Base-by-base conservation (phyloP, 78 protist species). In the Chrysochromulina parva region DNA sequence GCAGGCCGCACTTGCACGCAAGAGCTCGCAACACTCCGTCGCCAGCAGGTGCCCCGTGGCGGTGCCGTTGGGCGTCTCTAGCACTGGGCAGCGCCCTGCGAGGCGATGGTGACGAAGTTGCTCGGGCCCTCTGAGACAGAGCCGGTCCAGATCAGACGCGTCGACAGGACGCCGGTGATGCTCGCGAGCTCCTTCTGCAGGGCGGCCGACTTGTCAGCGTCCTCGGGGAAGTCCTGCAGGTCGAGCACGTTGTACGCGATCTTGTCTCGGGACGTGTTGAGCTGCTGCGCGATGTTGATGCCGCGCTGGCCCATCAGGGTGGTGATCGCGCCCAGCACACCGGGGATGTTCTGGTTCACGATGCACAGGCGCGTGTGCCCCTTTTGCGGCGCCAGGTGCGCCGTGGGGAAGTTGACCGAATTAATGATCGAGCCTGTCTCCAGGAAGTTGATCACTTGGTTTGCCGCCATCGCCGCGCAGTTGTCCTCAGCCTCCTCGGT, bases 221-320 rank as follows among this genome's bases (percentile, higher is more conserved):
- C 88, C 13, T 48, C 53, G n/a, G 88, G 88, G 47, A 48, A 50
- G 11, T 47, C 58, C 55, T 82, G 28, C 66, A 82, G 38, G 53
- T 82, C 88, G 58, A 82, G 19, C 66, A 82, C 88, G 26, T 28
- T 82, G 88, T 82, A 82, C 28, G 88, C 88, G 66, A 82, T 53
- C 62, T 47, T 14, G 53, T 50, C 88, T 9, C 88, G 88, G 14
- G 60, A 48, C 20, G 52, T 22, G 88, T 82, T 82, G 53, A 82
- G 38, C 14, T 82, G 88, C 55, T 82, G 88, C 22, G 38, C 88
- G 16, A 82, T 82, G 55, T 82, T 82, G 53, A 82, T 13, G 38
- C 55, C 55, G 55, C 10, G 7, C 53, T 7, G 24, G 28, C 88
- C 88, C 24, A 82, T 11, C 55, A 82, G 52, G 58, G 60, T 82